Base-by-base conservation (phyloP, 1,139 yeast species). In the Yamadazyma friedrichii region DNA sequence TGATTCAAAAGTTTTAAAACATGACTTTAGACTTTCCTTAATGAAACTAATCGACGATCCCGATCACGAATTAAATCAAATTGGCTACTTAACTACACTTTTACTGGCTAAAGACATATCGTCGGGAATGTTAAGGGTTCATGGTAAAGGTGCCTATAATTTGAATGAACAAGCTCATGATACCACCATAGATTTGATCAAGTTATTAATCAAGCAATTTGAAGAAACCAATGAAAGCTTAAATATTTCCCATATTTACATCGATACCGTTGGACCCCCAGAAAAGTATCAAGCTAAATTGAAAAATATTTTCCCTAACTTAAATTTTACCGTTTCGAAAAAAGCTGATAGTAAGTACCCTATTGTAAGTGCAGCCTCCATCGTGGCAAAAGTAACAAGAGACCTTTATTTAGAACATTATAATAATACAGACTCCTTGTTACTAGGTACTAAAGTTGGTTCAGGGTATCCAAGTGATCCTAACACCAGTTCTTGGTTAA, bases 191-290 rank as follows among this genome's bases (percentile, higher is more conserved):
- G 78, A 70, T 12, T 65, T 94, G 45, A 88, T 94, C 32, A 77
- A 76, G 46, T 62, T 59, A 16, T 82, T 87, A 0, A 41, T 87
- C 3, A 76, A 74, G 22, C 64, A 67, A 33, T 86, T 88, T 0
- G 34, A 36, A 11, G 30, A 30, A 25, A 6, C 20, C 9, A 28
- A 20, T 2, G 16, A 22, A 10, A 6, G 12, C 2, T 82, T 87
- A 15, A 78, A 80, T 34, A 60, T 93, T 2, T 70, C 67, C 16
- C 87, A 86, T 54, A 76, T 91, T 0, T 94, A 75, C 59, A 93
- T 94, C 6, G 99, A 94, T 57, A 94, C 99, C 0, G 98, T 94
- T 28, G 98, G 99, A 0, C 97, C 98, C 1, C 98, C 98, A 5
- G 77, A 64, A 0, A 69, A 84, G 32, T 94, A 94, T 58, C 95